phyloP scores from a whole-genome alignment of 495 filamentous ascomycete genomes.

The Hyphodiscus hymeniophilus region DNA sequence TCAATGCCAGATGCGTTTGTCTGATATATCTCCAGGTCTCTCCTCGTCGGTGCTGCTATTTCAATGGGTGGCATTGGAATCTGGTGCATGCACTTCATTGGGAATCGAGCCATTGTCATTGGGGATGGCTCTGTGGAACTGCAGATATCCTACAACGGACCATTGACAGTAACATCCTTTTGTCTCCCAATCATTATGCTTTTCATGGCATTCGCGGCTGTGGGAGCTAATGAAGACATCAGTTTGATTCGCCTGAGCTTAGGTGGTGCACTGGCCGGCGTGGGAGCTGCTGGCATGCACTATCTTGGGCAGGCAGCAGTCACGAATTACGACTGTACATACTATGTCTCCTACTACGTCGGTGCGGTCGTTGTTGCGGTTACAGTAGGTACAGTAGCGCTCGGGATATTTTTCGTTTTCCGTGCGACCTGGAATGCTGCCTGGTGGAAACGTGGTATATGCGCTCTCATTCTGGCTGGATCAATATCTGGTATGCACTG shows the following conservation, averaged over 20 bases:
- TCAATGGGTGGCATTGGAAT: constrained; percentile 81
- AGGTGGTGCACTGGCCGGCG: constrained; percentile 60
- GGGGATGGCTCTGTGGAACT: constrained; percentile 48
- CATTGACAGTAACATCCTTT: constrained; percentile 70
- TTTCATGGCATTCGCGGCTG: constrained; percentile 59
- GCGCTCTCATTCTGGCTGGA: constrained; percentile 56
- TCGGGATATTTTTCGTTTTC: constrained; percentile 71
- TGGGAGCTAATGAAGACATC: constrained; percentile 46
- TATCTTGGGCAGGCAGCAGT: constrained; percentile 82
- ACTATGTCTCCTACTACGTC: constrained; percentile 48
- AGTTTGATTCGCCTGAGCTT: constrained; percentile 48
- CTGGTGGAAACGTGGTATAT: constrained; percentile 64
- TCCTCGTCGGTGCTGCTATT: constrained; percentile 61
- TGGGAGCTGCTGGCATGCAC: constrained; percentile 80
- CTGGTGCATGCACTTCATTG: constrained; percentile 68
- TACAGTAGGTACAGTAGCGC: constrained; percentile 54
- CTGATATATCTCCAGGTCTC: constrained; percentile 41
- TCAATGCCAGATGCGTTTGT: not conserved
- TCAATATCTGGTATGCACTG: constrained; percentile 88
- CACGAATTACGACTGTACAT: constrained; percentile 60
- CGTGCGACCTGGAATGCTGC: constrained; percentile 68
- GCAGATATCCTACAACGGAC: constrained; percentile 65
- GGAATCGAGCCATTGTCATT: constrained; percentile 70
- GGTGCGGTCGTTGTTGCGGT: constrained; percentile 66
- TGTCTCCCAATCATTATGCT: constrained; percentile 73